Conservation (phyloP, 1,139 yeast species). For the Kluyveromyces marxianus region DNA sequence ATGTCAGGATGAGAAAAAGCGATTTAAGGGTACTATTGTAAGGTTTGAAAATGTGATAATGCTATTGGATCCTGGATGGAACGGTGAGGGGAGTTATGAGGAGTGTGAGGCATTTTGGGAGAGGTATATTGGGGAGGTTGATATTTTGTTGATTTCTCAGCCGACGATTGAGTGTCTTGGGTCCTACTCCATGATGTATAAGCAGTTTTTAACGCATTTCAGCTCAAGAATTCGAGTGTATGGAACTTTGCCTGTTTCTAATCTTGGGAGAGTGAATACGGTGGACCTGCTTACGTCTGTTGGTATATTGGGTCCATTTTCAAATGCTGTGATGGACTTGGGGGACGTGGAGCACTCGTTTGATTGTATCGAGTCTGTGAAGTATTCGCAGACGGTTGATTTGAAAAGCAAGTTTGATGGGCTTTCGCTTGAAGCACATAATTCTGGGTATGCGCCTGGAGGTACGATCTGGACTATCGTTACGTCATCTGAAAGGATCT, state of each 20-base stretch:
- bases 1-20: slow-evolving; percentile 26
- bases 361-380: slow-evolving; percentile 59
- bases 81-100: slow-evolving; percentile 35
- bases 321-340: slow-evolving; percentile 53
- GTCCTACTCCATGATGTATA: slow-evolving; percentile 64
- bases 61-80: slow-evolving; percentile 71
- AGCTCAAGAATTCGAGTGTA: slow-evolving; percentile 66
- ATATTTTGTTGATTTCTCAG: slow-evolving; percentile 73
- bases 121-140: slow-evolving; percentile 44
- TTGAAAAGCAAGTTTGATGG: slow-evolving; percentile 52
- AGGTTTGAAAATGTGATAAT: slow-evolving; percentile 41
- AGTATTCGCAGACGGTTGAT: slow-evolving; percentile 71
- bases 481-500: slow-evolving; percentile 65
- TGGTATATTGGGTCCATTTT: slow-evolving; percentile 72
- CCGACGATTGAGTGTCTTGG: slow-evolving; percentile 77
- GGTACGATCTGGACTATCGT: slow-evolving; percentile 74
- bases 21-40: slow-evolving; percentile 30
- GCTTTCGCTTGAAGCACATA: slow-evolving; percentile 68
- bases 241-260: slow-evolving; percentile 81
- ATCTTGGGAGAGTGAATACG: slow-evolving; percentile 78
- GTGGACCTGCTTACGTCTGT: slow-evolving; percentile 67
- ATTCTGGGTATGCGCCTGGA: slow-evolving; percentile 91
- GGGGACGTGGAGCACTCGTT: slow-evolving; percentile 75
- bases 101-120: slow-evolving; percentile 34
- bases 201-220: slow-evolving; percentile 49